phyloP scores from a whole-genome alignment of 768 basidiomycete genomes.

The Calocybe gangraenosa region DNA sequence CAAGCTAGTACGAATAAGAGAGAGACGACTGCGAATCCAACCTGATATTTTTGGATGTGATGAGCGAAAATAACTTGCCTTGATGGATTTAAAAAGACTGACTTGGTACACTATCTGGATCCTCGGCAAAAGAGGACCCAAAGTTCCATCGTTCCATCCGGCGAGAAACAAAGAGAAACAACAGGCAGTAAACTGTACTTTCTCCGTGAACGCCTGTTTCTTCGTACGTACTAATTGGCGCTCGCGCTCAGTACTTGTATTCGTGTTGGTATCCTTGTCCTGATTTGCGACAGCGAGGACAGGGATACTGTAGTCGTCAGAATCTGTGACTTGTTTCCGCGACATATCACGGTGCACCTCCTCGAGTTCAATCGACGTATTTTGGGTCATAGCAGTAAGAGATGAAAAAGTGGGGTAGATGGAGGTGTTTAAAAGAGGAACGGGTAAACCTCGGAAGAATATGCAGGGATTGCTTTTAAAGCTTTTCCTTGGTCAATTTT shows the following conservation, averaged over 20 bases:
- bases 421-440: too few species aligned
- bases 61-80: background rate
- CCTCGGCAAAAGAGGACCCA: conserved; percentile 70
- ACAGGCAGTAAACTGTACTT: conserved; percentile 49
- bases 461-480: background rate
- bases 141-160: conserved; percentile 78
- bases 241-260: background rate
- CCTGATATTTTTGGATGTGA: conserved; percentile 17
- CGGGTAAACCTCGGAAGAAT: too few species aligned
- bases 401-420: background rate
- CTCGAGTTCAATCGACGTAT: conserved; percentile 5
- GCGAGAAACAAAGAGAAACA: conserved; percentile 57
- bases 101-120: conserved; percentile 55
- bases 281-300: background rate
- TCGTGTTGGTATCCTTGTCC: background rate
- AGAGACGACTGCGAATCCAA: conserved; percentile 36
- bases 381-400: conserved; percentile 3
- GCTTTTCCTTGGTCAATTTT: too few species aligned
- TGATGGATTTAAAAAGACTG: conserved; percentile 24
- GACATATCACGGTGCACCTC: conserved; percentile 4
- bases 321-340: conserved; percentile 9
- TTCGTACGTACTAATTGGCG: conserved; percentile 11
- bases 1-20: conserved; percentile 40
- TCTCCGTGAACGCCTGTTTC: conserved; percentile 20
- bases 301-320: conserved; percentile 1